A percentile compares a stretch with the other conserved stretches of the same genome.
Conservation (phyloP, 2,329 filamentous ascomycete genomes). For the Botrytis sinoallii region DNA sequence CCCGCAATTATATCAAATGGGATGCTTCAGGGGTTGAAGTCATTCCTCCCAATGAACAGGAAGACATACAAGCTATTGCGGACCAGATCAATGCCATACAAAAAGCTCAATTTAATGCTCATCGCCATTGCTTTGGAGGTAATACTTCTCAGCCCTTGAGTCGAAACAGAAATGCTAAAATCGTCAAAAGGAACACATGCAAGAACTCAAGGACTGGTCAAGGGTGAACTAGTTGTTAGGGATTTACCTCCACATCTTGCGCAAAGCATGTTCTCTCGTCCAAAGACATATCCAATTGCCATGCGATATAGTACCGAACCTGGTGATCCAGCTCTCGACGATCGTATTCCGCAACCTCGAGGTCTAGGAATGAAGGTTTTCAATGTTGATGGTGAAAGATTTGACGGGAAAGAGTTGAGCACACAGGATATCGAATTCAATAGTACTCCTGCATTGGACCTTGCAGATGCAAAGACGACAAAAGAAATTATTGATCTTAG, state of each 20-base stretch:
- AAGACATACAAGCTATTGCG: conserved; percentile 46
- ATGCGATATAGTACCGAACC: conserved; percentile 42
- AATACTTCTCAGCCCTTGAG: not conserved
- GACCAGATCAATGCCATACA: conserved; percentile 47
- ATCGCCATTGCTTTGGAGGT: conserved; percentile 40
- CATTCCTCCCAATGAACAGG: conserved; percentile 41
- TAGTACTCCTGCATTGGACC: conserved; percentile 46
- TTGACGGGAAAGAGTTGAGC: conserved; percentile 39
- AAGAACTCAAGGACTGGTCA: conserved; percentile 48
- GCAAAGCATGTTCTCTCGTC: conserved; percentile 41
- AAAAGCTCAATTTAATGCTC: conserved; percentile 44
- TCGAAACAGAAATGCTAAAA: not conserved
- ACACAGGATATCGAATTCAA: conserved; percentile 49
- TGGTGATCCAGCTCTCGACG: conserved; percentile 41
- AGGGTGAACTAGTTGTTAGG: conserved; percentile 45
- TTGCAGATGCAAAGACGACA: conserved; percentile 46
- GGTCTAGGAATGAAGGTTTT: conserved; percentile 51
- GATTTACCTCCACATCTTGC: conserved; percentile 45
- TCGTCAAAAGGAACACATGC: conserved; percentile 42
- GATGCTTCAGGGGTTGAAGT: conserved; percentile 43
- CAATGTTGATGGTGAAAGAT: conserved; percentile 44
- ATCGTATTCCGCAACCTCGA: conserved; percentile 45
- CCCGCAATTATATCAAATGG: conserved; percentile 42
- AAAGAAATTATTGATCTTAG: conserved; percentile 44
- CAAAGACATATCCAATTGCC: conserved; percentile 37